These are phyloP conservation scores for Diaporthe sp. DNA, from an alignment of 2,329 filamentous ascomycete species.

Conservation along the genomic window DNA sequence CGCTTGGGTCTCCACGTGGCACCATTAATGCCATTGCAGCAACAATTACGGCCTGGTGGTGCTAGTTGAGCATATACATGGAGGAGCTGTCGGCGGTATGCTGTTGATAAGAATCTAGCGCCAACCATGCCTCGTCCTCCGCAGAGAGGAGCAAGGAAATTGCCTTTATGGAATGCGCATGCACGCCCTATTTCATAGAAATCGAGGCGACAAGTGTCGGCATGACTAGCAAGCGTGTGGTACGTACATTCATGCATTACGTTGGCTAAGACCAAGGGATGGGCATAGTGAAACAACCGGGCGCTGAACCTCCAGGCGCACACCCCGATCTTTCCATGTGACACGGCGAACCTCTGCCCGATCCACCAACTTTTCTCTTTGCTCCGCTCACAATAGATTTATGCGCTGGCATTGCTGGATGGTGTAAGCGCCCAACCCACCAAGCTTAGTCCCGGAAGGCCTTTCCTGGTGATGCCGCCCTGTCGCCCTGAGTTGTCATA, in stretches of 20 bases:
- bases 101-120: background rate
- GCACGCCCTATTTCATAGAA: conserved; percentile 9
- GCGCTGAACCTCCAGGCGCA: conserved; percentile 21
- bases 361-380: background rate
- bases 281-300: conserved; percentile 34
- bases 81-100: conserved; percentile 9
- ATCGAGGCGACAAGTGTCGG: conserved; percentile 29
- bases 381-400: conserved; percentile 7
- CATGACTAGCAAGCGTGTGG: conserved; percentile 34
- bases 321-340: conserved; percentile 13
- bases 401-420: conserved; percentile 22
- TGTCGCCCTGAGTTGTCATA: conserved; percentile 1
- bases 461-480: conserved; percentile 14
- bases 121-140: conserved; percentile 1
- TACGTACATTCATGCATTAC: conserved; percentile 35
- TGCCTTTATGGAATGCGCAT: background rate
- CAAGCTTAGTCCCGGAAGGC: conserved; percentile 18
- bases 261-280: conserved; percentile 26
- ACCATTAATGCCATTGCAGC: conserved; percentile 27
- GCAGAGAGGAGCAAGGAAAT: background rate
- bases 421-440: conserved; percentile 6
- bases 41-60: background rate
- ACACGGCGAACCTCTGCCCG: conserved; percentile 17
- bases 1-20: conserved; percentile 15
- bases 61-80: conserved; percentile 19